Conservation (phyloP, 2,329 filamentous ascomycete species). For the Macrophomina tecta region DNA sequence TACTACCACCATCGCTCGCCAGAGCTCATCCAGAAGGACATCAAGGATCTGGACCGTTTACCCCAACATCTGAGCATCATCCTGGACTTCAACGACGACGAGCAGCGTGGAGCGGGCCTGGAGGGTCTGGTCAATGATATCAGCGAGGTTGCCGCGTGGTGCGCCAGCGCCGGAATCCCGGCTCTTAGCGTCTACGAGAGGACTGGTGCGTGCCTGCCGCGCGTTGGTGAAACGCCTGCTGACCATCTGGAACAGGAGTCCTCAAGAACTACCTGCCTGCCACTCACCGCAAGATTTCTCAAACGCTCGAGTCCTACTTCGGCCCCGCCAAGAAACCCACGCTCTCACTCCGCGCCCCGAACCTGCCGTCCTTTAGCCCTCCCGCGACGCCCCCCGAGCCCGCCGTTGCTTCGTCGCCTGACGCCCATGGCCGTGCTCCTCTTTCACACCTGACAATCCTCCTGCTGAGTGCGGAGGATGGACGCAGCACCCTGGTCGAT, state of each 20-base stretch:
- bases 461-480: constrained; percentile 85
- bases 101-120: constrained; percentile 69
- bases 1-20: constrained; percentile 97
- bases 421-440: constrained; percentile 32
- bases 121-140: constrained; percentile 88
- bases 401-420: constrained; percentile 48
- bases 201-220: constrained; percentile 67
- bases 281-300: constrained; percentile 77
- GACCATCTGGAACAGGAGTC: constrained; percentile 63
- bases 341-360: constrained; percentile 75
- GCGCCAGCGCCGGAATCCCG: constrained; percentile 84
- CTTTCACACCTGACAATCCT: constrained; percentile 65
- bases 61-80: constrained; percentile 90
- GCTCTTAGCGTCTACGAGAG: constrained; percentile 90
- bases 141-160: constrained; percentile 92
- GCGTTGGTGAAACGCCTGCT: neutral
- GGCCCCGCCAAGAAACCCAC: constrained; percentile 70
- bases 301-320: constrained; percentile 87
- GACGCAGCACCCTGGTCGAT: constrained; percentile 91
- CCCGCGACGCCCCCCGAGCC: constrained; percentile 48
- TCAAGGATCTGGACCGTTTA: constrained; percentile 73
- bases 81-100: constrained; percentile 72
- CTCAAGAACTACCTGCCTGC: constrained; percentile 90
- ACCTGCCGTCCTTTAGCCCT: constrained; percentile 65
- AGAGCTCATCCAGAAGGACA: constrained; percentile 87